Base-by-base conservation (phyloP, 169 alveolate genomes). In the Eimeria necatrix region DNA sequence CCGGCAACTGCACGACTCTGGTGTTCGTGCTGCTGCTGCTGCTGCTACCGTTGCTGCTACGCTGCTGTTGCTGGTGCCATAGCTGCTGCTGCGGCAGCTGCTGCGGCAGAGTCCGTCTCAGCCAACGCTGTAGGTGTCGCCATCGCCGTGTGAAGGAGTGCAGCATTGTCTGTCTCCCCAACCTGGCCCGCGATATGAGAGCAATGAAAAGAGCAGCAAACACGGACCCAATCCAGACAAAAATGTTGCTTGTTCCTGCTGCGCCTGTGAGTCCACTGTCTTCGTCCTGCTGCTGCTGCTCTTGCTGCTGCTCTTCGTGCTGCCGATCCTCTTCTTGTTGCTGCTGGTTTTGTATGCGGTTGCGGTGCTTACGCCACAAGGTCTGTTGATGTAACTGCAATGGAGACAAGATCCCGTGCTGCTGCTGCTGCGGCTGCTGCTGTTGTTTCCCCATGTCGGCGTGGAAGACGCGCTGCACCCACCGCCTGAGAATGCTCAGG, bases 381-480 rank as follows among this genome's bases (percentile, higher is more conserved):
- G 48, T 20, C 52, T 80, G 89, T 26, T 80, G 89, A 48, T 80
- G 89, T 52, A 80, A 68, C 70, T 24, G 89, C 56, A 41, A 51
- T 4, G 85, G 26, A n/a, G 89, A 20, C 32, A 74, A 41, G 24
- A 26, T 3, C 0, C 85, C 60, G 26, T 61, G 73, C 73, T 61
- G 73, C 70, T 52, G 70, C 89, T 80, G 89, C 71, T 80, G 89
- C 49, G 46, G 89, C 70, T 80, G 89, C 89, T 80, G 89, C 89
- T 80, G 89, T 49, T 80, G 64, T 18, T 22, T 80, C 60, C 89
- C 70, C 71, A 48, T 22, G 49, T 80, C 89, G 9, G 89, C 70
- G 22, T 80, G 89, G 49, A 80, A 80, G 89, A 80, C 89, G 32
- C 89, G 89, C 89, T 80, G 89, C 70, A 80, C 60, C 89, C 89